These are phyloP conservation scores for Talaromyces pinophilus DNA, from an alignment of 2,329 filamentous ascomycete genomes.

Conservation along the genomic window DNA sequence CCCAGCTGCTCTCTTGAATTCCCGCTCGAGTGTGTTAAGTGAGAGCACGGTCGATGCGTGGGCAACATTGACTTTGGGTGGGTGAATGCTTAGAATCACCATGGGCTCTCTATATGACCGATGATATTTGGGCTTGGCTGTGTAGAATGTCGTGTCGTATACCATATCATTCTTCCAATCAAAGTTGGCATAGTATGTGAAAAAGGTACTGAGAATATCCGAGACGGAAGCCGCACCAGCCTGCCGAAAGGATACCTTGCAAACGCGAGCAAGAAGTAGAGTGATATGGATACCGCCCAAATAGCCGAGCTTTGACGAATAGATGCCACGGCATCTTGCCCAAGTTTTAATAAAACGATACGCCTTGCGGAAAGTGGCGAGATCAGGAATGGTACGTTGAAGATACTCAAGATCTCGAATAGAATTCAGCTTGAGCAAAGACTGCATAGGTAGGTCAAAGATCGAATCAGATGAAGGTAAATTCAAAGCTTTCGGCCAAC, in stretches of 20 bases:
- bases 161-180: constrained; percentile 59
- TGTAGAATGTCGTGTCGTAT: constrained; percentile 60
- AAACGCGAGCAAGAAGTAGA: constrained; percentile 61
- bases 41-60: constrained; percentile 57
- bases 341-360: constrained; percentile 64
- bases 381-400: constrained; percentile 60
- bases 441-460: constrained; percentile 58
- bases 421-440: constrained; percentile 64
- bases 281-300: constrained; percentile 67
- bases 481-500: constrained; percentile 41
- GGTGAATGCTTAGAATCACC: constrained; percentile 63
- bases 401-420: constrained; percentile 64
- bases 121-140: constrained; percentile 47
- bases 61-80: constrained; percentile 63
- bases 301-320: constrained; percentile 65
- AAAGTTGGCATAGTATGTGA: constrained; percentile 62
- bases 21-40: constrained; percentile 53
- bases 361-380: constrained; percentile 59
- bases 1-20: constrained; percentile 52
- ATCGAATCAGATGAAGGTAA: constrained; percentile 55
- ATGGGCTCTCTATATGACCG: constrained; percentile 62
- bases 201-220: constrained; percentile 62
- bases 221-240: constrained; percentile 46
- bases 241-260: constrained; percentile 55
- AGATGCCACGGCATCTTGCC: constrained; percentile 63